Conservation (phyloP, 371 early-diverging fungal species). For the Mortierella sp. region DNA sequence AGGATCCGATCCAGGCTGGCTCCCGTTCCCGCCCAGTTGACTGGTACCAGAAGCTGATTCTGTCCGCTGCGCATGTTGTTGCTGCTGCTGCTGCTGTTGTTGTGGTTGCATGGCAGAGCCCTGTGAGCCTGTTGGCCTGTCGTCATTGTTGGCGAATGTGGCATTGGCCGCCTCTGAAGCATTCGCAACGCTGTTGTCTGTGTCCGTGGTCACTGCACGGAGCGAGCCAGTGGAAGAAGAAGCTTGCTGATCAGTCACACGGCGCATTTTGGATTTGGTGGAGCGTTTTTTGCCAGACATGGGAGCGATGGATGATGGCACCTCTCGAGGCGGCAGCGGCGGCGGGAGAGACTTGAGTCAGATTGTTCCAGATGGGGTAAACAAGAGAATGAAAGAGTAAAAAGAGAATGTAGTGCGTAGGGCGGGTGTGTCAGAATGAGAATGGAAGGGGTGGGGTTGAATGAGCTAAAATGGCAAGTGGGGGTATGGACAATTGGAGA, state of each 20-base stretch:
- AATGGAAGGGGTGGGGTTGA: background rate
- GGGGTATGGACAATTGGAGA: background rate
- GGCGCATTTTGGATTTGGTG: too few relatives aligned
- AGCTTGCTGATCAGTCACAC: too few relatives aligned
- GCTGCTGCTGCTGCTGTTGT: conserved; percentile 2
- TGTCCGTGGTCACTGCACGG: too few relatives aligned
- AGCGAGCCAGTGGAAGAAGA: too few relatives aligned
- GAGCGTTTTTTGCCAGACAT: conserved; percentile 25
- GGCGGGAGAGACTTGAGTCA: background rate
- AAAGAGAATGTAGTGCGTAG: background rate
- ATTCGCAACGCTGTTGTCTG: too few relatives aligned
- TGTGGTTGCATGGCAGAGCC: background rate
- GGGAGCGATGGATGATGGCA: background rate
- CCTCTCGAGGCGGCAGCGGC: background rate
- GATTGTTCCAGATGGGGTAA: background rate
- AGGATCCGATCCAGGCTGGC: too few relatives aligned
- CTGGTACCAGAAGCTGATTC: background rate
- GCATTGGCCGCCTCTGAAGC: background rate
- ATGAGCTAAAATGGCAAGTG: background rate
- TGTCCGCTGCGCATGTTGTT: background rate
- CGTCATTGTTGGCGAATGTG: conserved; percentile 15
- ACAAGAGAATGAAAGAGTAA: too few relatives aligned
- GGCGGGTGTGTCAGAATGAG: background rate
- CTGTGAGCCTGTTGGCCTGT: background rate
- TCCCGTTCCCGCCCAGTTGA: too few relatives aligned